A percentile compares a stretch with the other conserved stretches of the same genome.
Evolutionary conservation across 2,329 filamentous ascomycete genomes (phyloP).

Genomic region (Apiospora arundinis): DNA sequence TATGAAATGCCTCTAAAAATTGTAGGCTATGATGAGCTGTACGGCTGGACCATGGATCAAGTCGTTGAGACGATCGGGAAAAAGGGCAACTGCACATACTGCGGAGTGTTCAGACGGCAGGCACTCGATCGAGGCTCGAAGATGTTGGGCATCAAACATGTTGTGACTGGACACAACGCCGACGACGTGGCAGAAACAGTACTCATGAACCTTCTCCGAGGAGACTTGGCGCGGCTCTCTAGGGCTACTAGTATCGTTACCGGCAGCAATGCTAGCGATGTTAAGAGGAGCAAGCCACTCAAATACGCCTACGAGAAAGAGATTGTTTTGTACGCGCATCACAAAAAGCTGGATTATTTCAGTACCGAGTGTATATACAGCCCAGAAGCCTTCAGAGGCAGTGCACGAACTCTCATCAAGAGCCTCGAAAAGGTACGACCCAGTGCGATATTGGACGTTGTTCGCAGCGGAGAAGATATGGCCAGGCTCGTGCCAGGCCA

Average conservation of each 20-base stretch:
- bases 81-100: slow-evolving; percentile 99
- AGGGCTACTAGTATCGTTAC: slow-evolving; percentile 91
- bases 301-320: slow-evolving; percentile 99
- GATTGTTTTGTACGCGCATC: slow-evolving; percentile 95
- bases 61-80: slow-evolving; percentile 96
- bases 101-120: slow-evolving; percentile 93
- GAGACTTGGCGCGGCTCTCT: slow-evolving; percentile 85
- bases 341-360: slow-evolving; percentile 97
- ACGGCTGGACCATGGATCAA: slow-evolving; percentile 99
- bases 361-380: slow-evolving; percentile 99
- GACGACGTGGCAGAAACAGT: slow-evolving; percentile 98
- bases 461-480: slow-evolving; percentile 96
- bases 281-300: slow-evolving; percentile 93
- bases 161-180: slow-evolving; percentile 97
- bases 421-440: slow-evolving; percentile 91
- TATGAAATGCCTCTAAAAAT: slow-evolving; percentile 93
- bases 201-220: slow-evolving; percentile 93
- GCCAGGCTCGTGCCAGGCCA: slow-evolving; percentile 78
- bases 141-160: slow-evolving; percentile 85
- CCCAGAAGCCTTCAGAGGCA: slow-evolving; percentile 94
- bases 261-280: slow-evolving; percentile 77
- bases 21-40: slow-evolving; percentile 90
- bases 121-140: slow-evolving; percentile 92
- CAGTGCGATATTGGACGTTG: slow-evolving; percentile 93
- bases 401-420: slow-evolving; percentile 90